Conservation (phyloP, 176 grass and related monocot species). For the Sorghum bicolor region Sorghum_bicolor_NCBIv3 NC_012879.2:8252001-8252500, state of each 20-base stretch:
- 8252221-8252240: conserved; percentile 82
- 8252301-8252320: conserved; percentile 80
- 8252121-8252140: conserved; percentile 59
- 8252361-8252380: conserved; percentile 42
- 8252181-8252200: conserved; percentile 74
- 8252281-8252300: conserved; percentile 75
- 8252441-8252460: conserved; percentile 71
- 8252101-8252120: conserved; percentile 87
- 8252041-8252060: neutral
- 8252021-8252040: conserved; percentile 10
- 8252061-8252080: conserved; percentile 60
- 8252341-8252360: conserved; percentile 62
- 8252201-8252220: conserved; percentile 72
- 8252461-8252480: conserved; percentile 68
- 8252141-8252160: conserved; percentile 62
- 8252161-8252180: conserved; percentile 81
- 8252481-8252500: conserved; percentile 56
- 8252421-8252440: conserved; percentile 81
- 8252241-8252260: conserved; percentile 52
- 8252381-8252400: conserved; percentile 79
- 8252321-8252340: conserved; percentile 93
- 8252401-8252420: conserved; percentile 62
- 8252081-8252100: conserved; percentile 79
- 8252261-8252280: conserved; percentile 56
- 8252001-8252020: neutral